Evolutionary conservation across 352 stramenopile genomes (phyloP).

Genomic region (Phytopythium mirpurense): DNA sequence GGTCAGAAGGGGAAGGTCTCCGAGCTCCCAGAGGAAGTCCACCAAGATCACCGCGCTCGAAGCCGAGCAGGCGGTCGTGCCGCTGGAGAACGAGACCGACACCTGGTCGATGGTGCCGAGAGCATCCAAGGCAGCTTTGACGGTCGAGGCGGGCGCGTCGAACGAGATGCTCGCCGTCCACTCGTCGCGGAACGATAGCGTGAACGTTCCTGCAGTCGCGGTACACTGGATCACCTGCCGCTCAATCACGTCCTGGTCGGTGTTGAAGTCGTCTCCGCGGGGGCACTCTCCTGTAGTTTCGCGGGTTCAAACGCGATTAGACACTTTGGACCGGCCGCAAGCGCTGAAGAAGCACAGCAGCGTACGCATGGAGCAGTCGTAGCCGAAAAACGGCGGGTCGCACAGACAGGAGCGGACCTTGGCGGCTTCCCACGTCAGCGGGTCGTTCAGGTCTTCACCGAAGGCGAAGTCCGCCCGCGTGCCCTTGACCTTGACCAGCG

Average conservation of each 20-base stretch:
- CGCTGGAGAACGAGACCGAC: constrained; percentile 27
- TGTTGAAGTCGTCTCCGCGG: constrained; percentile 65
- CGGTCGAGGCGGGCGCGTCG: constrained; percentile 19
- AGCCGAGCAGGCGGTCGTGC: constrained; percentile 32
- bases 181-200: constrained; percentile 59
- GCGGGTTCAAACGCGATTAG: too few relatives aligned
- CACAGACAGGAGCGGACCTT: constrained; percentile 70
- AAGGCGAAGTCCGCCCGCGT: constrained; percentile 51
- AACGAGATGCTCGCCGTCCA: constrained; percentile 37
- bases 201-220: constrained; percentile 53
- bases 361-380: constrained; percentile 65
- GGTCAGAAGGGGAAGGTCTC: constrained; percentile 43
- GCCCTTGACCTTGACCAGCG: constrained; percentile 47
- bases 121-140: constrained; percentile 47
- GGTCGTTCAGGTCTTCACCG: constrained; percentile 59
- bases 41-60: constrained; percentile 42
- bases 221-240: constrained; percentile 57
- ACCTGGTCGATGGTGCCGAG: constrained; percentile 41
- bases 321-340: too few relatives aligned
- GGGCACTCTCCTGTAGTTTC: constrained; percentile 57
- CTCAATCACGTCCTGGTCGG: constrained; percentile 49
- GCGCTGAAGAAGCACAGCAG: not conserved
- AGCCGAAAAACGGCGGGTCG: constrained; percentile 49
- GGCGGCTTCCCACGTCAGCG: constrained; percentile 61
- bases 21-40: constrained; percentile 56